phyloP scores from a whole-genome alignment of 2,329 filamentous ascomycete species.

The Pseudocercospora pini-densiflorae region DNA sequence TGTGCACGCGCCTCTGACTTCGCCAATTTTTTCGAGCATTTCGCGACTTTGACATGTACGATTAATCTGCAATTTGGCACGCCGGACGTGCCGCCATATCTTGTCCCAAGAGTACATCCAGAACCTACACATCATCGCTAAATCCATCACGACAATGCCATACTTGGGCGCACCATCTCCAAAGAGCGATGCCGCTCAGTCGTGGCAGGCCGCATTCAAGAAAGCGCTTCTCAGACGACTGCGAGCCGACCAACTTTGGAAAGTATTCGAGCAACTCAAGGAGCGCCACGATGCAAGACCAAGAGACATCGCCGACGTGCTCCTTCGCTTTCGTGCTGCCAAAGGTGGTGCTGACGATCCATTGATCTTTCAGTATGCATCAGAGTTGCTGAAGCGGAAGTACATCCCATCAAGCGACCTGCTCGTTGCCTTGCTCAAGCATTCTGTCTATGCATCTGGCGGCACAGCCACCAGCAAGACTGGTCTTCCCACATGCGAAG shows the following conservation, averaged over 20 bases:
- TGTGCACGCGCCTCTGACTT: neutral
- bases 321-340: slow-evolving; percentile 32
- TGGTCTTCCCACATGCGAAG: slow-evolving; percentile 38
- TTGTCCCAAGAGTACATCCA: neutral
- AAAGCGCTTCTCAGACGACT: slow-evolving; percentile 25
- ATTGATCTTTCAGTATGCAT: slow-evolving; percentile 35
- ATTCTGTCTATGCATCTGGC: slow-evolving; percentile 26
- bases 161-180: slow-evolving; percentile 22
- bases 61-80: neutral
- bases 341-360: slow-evolving; percentile 35
- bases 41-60: neutral
- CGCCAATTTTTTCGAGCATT: neutral
- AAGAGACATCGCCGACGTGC: slow-evolving; percentile 28
- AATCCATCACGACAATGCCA: slow-evolving; percentile 17
- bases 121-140: neutral
- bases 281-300: slow-evolving; percentile 13
- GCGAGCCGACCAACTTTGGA: slow-evolving; percentile 17
- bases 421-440: slow-evolving; percentile 35
- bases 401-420: slow-evolving; percentile 36
- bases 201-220: slow-evolving; percentile 29
- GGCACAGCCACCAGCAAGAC: slow-evolving; percentile 12
- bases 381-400: slow-evolving; percentile 30
- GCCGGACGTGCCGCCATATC: neutral
- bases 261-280: slow-evolving; percentile 27
- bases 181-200: slow-evolving; percentile 19